phyloP scores from a whole-genome alignment of 179 eudicot genomes.

The Actinidia chinensis region DNA sequence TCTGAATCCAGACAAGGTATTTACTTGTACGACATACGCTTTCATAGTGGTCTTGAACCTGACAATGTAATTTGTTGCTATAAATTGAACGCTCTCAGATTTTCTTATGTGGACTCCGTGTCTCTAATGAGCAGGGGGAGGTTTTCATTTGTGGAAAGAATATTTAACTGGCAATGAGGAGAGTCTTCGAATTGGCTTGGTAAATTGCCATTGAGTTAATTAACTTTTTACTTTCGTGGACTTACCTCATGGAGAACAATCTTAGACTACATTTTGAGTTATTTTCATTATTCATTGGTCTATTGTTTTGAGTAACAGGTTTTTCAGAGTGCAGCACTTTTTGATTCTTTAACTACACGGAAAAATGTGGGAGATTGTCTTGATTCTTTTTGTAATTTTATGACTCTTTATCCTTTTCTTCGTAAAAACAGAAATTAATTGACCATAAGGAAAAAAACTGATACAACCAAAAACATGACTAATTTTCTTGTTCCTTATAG shows the following conservation, averaged over 20 bases:
- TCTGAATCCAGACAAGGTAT: conserved; percentile 89
- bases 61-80: not conserved
- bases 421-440: no score
- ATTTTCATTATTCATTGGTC: conserved; percentile 8
- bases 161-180: conserved; percentile 82
- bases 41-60: not conserved
- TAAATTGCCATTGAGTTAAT: conserved; percentile 28
- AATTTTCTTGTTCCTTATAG: conserved; percentile 33
- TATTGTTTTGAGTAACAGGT: conserved; percentile 48
- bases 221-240: not conserved
- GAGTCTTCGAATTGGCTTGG: conserved; percentile 95
- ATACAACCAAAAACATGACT: not conserved
- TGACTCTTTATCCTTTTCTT: not conserved
- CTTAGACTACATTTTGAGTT: not conserved
- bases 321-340: conserved; percentile 93
- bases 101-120: conserved; percentile 8
- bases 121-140: conserved; percentile 58
- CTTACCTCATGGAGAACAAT: not conserved
- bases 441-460: no score
- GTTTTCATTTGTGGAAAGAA: conserved; percentile 72
- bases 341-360: conserved; percentile 89
- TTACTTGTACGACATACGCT: not conserved
- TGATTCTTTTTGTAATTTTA: not conserved
- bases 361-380: conserved; percentile 74
- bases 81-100: conserved; percentile 5